Evolutionary conservation across 495 filamentous ascomycete genomes (phyloP).

Genomic region (Aspergillus haitiensis): DNA sequence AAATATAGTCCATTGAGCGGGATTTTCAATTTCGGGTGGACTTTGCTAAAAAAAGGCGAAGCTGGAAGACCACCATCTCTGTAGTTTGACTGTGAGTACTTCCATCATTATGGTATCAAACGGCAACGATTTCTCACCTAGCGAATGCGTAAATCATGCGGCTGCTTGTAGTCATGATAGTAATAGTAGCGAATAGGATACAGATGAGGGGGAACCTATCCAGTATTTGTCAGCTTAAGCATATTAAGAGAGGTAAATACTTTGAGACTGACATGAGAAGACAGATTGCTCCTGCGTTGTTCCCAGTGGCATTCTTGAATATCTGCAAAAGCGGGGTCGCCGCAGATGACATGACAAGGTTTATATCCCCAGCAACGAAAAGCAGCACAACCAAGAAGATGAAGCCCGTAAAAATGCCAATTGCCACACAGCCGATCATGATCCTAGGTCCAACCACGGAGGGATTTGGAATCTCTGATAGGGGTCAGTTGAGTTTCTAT

Average conservation of each 20-base stretch:
- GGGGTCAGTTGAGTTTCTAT: background rate
- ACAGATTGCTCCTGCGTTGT: constrained; percentile 63
- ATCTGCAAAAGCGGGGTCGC: constrained; percentile 70
- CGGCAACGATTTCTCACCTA: constrained; percentile 30
- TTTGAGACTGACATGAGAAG: constrained; percentile 56
- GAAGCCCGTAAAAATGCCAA: constrained; percentile 67
- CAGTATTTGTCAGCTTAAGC: constrained; percentile 10
- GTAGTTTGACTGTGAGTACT: constrained; percentile 16
- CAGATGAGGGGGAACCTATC: constrained; percentile 67
- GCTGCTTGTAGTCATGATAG: constrained; percentile 73
- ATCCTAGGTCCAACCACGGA: constrained; percentile 65
- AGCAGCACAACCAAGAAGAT: constrained; percentile 67
- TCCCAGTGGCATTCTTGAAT: constrained; percentile 67
- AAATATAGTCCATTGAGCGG: constrained; percentile 69
- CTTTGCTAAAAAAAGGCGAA: constrained; percentile 60
- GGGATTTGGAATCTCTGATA: constrained; percentile 66
- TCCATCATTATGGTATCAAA: background rate
- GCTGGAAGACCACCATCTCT: constrained; percentile 71
- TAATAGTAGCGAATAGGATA: constrained; percentile 68
- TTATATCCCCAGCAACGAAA: constrained; percentile 60
- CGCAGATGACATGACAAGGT: constrained; percentile 59
- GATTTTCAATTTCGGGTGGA: constrained; percentile 63
- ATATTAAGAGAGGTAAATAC: background rate
- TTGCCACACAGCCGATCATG: constrained; percentile 70
- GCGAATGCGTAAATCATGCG: constrained; percentile 79